These are phyloP conservation scores for Ophiostoma quercus DNA, from an alignment of 2,329 filamentous ascomycete species.

Conservation along the genomic window DNA sequence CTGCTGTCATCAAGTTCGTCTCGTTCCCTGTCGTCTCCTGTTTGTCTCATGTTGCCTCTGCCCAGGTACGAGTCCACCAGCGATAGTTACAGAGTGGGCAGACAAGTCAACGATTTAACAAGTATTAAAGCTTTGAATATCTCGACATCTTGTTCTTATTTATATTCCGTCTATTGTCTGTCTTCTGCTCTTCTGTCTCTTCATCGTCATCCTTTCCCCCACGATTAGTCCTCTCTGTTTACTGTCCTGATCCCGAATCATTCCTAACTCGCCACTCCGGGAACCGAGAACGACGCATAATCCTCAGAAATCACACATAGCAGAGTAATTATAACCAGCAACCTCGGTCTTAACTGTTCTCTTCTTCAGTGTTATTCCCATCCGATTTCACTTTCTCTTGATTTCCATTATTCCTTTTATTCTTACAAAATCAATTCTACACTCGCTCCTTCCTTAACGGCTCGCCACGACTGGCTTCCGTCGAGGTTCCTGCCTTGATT, in stretches of 20 bases:
- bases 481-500: neutral
- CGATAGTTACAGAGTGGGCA: neutral
- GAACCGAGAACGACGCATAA: neutral
- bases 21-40: neutral
- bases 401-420: neutral
- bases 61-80: neutral
- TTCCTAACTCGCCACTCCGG: neutral
- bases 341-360: neutral
- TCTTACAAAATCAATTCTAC: neutral
- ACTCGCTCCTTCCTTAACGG: conserved; percentile 2
- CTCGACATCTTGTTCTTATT: neutral
- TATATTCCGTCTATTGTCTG: neutral
- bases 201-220: neutral
- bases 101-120: neutral
- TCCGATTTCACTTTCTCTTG: neutral
- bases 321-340: neutral
- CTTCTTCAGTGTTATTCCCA: neutral
- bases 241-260: neutral
- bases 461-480: neutral
- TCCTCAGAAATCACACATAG: neutral
- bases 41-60: neutral
- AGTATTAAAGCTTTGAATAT: neutral
- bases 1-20: neutral
- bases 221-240: neutral
- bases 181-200: neutral